Conservation (phyloP, 2,329 filamentous ascomycete genomes). For the Pseudogymnoascus verrucosus region DNA sequence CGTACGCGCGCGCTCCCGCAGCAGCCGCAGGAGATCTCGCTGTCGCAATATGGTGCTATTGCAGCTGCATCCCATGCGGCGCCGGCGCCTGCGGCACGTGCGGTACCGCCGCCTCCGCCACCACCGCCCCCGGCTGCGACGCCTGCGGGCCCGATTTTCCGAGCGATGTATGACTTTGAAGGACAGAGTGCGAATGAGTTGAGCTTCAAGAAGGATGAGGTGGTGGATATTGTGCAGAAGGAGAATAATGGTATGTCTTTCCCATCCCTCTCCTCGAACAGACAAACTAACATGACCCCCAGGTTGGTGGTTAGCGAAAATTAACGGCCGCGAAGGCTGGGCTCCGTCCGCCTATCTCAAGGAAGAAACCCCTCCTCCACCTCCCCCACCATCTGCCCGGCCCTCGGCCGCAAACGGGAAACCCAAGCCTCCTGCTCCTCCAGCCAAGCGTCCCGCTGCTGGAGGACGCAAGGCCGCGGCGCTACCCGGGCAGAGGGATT, state of each 20-base stretch:
- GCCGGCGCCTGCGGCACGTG: slow-evolving; percentile 34
- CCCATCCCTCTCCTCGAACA: not conserved
- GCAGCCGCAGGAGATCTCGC: not conserved
- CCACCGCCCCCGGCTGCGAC: slow-evolving; percentile 57
- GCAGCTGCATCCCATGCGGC: slow-evolving; percentile 22
- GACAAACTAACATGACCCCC: slow-evolving; percentile 28
- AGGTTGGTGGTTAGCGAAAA: slow-evolving; percentile 97
- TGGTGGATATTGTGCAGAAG: slow-evolving; percentile 87
- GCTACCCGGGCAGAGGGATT: slow-evolving; percentile 62
- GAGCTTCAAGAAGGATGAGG: slow-evolving; percentile 67
- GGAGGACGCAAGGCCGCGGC: slow-evolving; percentile 61
- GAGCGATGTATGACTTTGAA: slow-evolving; percentile 86
- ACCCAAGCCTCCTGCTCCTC: slow-evolving; percentile 34
- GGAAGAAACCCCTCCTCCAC: slow-evolving; percentile 62
- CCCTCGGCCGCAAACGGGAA: slow-evolving; percentile 33
- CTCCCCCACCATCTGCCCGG: slow-evolving; percentile 49
- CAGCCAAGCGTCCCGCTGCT: slow-evolving; percentile 68
- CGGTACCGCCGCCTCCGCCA: slow-evolving; percentile 52
- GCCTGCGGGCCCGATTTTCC: slow-evolving; percentile 67
- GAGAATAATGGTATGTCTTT: slow-evolving; percentile 75
- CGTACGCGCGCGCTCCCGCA: not conserved
- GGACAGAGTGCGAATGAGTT: slow-evolving; percentile 82
- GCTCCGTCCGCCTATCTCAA: slow-evolving; percentile 90
- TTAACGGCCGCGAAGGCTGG: slow-evolving; percentile 70
- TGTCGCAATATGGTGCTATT: slow-evolving; percentile 32